Evolutionary conservation across 2,329 filamentous ascomycete species (phyloP).

Genomic region (Graphilbum sp.): DNA sequence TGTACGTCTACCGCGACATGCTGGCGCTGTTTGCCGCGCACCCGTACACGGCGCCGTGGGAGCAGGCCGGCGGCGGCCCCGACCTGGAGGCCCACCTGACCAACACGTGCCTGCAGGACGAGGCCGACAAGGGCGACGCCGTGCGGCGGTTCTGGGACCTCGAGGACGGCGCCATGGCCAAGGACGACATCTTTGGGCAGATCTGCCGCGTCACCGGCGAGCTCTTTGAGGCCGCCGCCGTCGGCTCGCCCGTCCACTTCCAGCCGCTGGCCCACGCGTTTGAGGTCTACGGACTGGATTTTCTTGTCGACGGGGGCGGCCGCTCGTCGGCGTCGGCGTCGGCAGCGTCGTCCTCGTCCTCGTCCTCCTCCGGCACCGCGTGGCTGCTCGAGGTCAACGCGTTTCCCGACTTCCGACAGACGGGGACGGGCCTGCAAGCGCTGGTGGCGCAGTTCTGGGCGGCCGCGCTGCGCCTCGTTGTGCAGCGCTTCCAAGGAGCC

Average conservation of each 20-base stretch:
- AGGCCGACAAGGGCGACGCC: slow-evolving; percentile 46
- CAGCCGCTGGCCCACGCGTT: slow-evolving; percentile 79
- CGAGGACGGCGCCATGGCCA: slow-evolving; percentile 15
- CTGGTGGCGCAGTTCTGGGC: slow-evolving; percentile 65
- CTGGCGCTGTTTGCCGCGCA: slow-evolving; percentile 78
- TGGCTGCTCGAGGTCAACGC: slow-evolving; percentile 90
- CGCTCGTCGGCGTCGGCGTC: background rate
- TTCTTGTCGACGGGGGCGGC: slow-evolving; percentile 52
- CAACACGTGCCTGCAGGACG: slow-evolving; percentile 80
- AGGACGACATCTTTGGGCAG: slow-evolving; percentile 51
- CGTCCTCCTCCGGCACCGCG: slow-evolving; percentile 29
- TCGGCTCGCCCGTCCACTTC: slow-evolving; percentile 78
- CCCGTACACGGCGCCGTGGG: slow-evolving; percentile 51
- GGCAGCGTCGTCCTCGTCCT: no score
- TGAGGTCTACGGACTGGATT: slow-evolving; percentile 85
- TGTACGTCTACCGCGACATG: slow-evolving; percentile 84
- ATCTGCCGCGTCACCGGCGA: slow-evolving; percentile 61
- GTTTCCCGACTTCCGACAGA: slow-evolving; percentile 92
- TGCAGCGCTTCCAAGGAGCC: slow-evolving; percentile 48
- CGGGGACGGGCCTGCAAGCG: slow-evolving; percentile 54
- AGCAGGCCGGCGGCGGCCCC: slow-evolving; percentile 17
- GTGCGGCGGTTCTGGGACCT: slow-evolving; percentile 50
- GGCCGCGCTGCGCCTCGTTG: slow-evolving; percentile 50
- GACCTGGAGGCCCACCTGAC: slow-evolving; percentile 70
- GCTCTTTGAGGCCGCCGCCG: slow-evolving; percentile 71